A percentile compares a stretch with the other conserved stretches of the same genome.
Evolutionary conservation across 2,329 filamentous ascomycete species (phyloP).

Genomic region (Emmonsiellopsis sp.): DNA sequence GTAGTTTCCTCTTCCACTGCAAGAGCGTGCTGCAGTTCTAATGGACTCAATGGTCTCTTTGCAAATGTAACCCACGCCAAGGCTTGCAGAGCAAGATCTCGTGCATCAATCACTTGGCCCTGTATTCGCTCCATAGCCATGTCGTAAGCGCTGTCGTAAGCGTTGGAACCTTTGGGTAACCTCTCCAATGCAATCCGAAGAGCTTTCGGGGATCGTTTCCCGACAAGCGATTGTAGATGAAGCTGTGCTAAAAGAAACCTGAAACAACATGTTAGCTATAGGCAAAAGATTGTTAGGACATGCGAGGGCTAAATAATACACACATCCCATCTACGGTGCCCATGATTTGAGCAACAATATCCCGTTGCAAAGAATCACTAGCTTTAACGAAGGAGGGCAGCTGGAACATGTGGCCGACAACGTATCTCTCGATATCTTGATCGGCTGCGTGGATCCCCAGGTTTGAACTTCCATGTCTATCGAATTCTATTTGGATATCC

Average conservation of each 20-base stretch:
- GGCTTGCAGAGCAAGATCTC: slow-evolving; percentile 26
- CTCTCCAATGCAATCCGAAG: slow-evolving; percentile 23
- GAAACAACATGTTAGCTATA: neutral
- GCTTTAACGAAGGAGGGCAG: slow-evolving; percentile 5
- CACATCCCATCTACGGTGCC: slow-evolving; percentile 14
- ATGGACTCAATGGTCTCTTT: slow-evolving; percentile 21
- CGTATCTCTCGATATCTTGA: slow-evolving; percentile 9
- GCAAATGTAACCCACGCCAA: slow-evolving; percentile 35
- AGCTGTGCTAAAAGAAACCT: slow-evolving; percentile 22
- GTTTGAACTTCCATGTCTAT: neutral
- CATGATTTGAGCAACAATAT: slow-evolving; percentile 8
- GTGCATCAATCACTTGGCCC: too few species aligned
- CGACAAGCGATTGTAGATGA: slow-evolving; percentile 13
- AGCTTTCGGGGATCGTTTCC: slow-evolving; percentile 16
- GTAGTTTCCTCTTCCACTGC: slow-evolving; percentile 22
- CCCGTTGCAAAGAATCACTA: slow-evolving; percentile 5
- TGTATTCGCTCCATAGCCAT: slow-evolving; percentile 24
- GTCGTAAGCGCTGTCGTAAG: slow-evolving; percentile 33
- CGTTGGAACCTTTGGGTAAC: slow-evolving; percentile 21
- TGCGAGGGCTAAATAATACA: neutral
- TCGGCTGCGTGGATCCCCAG: slow-evolving; percentile 4
- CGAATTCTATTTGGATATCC: slow-evolving; percentile 4
- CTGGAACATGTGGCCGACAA: slow-evolving; percentile 7
- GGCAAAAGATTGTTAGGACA: slow-evolving; percentile 10
- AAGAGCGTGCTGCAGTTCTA: slow-evolving; percentile 36